Base-by-base conservation (phyloP, 2,329 filamentous ascomycete species). In the Zalaria obscura region DNA sequence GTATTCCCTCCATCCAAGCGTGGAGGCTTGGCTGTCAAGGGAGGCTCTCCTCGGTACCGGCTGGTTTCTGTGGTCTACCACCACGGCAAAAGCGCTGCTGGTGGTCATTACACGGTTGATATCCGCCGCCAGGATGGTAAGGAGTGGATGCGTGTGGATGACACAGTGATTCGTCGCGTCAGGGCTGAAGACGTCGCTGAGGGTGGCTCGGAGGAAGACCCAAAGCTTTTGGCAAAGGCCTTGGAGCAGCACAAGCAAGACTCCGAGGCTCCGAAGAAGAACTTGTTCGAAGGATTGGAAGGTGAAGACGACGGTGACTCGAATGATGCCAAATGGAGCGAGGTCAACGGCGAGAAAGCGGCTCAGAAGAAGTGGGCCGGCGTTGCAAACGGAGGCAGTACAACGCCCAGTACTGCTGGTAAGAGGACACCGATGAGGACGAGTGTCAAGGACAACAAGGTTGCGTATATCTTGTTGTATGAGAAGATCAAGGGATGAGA, bases 21-120 rank as follows among this genome's bases (percentile, higher is more conserved):
- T 40, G 78, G 77, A 50, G 71, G 72, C 36, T 67, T 83, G 48
- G 68, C 73, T 26, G 68, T 75, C 10, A 77, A 80, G 48, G 78
- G 80, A 35, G 76, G 78, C 2, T 69, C 84, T 45, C 87, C 88
- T 4, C 83, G 80, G 56, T 98, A 96, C 62, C 78, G 77, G 39
- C 74, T 98, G 9, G 91, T 80, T 47, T 83, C 81, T 18, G 91
- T 93, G 27, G 87, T 98, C 25, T 98, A 98, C 58, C 91, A 98
- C 55, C 91, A 98, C 53, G 91, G 91, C 45, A 95, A 93, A 68
- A 93, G 93, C 52, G 91, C 91, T 31, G 93, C 83, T 48, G 88
- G 86, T 40, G 91, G 91, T 3, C 91, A 98, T 60, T 98, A 98
- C 62, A 98, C 91, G 1, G 89, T 93, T n/a, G 91, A 98, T 59